phyloP scores from a whole-genome alignment of 352 stramenopile genomes.

The Saprolegnia parasitica region DNA sequence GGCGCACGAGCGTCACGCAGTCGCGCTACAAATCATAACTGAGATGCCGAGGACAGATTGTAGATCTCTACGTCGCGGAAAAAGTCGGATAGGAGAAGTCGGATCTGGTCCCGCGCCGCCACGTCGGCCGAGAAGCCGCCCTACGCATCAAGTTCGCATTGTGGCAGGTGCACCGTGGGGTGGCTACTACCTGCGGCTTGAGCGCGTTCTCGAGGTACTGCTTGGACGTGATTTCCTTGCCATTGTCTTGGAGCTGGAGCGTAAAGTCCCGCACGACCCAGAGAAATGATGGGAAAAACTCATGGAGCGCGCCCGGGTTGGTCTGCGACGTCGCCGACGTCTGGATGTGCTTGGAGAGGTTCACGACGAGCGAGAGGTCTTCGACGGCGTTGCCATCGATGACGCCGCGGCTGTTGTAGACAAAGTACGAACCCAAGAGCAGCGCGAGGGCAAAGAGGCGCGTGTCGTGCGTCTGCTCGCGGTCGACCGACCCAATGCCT shows the following conservation, averaged over 20 bases:
- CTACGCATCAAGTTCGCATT: too few species aligned
- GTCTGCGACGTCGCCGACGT: constrained; percentile 42
- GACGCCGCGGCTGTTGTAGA: constrained; percentile 88
- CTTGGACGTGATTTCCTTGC: constrained; percentile 81
- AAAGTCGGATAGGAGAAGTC: constrained; percentile 67
- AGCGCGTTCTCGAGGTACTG: constrained; percentile 88
- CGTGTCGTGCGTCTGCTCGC: constrained; percentile 84
- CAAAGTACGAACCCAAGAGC: constrained; percentile 80
- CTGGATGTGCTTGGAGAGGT: constrained; percentile 88
- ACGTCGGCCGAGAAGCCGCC: constrained; percentile 74
- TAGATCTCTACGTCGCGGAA: constrained; percentile 45
- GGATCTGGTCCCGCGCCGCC: constrained; percentile 76
- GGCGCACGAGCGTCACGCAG: constrained; percentile 86
- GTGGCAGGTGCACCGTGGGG: too few species aligned
- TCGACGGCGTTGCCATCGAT: constrained; percentile 88
- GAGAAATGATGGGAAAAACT: constrained; percentile 85
- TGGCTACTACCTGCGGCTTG: constrained; percentile 41
- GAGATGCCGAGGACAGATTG: background rate
- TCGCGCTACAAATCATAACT: constrained; percentile 42
- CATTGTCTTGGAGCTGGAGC: constrained; percentile 78
- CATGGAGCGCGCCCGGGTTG: constrained; percentile 40
- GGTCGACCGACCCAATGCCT: constrained; percentile 75
- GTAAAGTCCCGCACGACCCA: constrained; percentile 90
- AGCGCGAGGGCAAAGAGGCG: constrained; percentile 86
- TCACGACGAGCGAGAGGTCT: constrained; percentile 86